These are phyloP conservation scores for Geotrichum carabidarum DNA, from an alignment of 1,139 yeast genomes.

Conservation along the genomic window DNA sequence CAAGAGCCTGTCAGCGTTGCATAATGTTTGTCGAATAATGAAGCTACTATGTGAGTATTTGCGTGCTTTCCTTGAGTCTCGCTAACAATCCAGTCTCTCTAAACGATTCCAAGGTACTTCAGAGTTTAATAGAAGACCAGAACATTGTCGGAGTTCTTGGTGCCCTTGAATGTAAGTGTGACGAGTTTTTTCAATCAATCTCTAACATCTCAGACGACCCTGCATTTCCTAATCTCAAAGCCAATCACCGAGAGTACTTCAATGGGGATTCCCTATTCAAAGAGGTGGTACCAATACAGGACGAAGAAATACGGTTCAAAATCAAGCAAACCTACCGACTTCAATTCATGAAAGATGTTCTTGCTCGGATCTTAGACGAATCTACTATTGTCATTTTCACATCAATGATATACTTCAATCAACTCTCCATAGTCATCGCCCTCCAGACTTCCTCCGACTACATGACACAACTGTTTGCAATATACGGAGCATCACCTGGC, in stretches of 20 bases:
- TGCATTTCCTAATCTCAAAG: constrained; percentile 70
- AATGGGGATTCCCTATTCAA: constrained; percentile 57
- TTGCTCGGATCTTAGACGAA: constrained; percentile 79
- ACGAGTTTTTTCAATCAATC: not conserved
- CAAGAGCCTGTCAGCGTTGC: constrained; percentile 50
- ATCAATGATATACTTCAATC: constrained; percentile 62
- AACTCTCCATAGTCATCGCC: constrained; percentile 62
- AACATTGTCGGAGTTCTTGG: constrained; percentile 64
- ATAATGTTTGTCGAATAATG: constrained; percentile 63
- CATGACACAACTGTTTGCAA: constrained; percentile 49
- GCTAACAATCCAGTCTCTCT: constrained; percentile 46
- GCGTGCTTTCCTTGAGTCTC: constrained; percentile 3
- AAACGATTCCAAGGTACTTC: constrained; percentile 66
- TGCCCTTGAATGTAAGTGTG: constrained; percentile 57
- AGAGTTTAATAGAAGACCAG: constrained; percentile 58
- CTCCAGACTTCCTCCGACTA: constrained; percentile 53
- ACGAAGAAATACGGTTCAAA: constrained; percentile 46
- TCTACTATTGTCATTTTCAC: constrained; percentile 61
- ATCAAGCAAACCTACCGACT: constrained; percentile 71
- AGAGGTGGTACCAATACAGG: constrained; percentile 63
- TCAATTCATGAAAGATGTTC: constrained; percentile 76
- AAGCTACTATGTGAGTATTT: constrained; percentile 43
- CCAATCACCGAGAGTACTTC: constrained; percentile 69
- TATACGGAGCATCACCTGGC: constrained; percentile 42
- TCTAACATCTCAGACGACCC: constrained; percentile 52